Evolutionary conservation across 495 filamentous ascomycete genomes (phyloP), one percentile per base, ranked within the genome.

Genomic region (Monascus purpureus): DNA sequence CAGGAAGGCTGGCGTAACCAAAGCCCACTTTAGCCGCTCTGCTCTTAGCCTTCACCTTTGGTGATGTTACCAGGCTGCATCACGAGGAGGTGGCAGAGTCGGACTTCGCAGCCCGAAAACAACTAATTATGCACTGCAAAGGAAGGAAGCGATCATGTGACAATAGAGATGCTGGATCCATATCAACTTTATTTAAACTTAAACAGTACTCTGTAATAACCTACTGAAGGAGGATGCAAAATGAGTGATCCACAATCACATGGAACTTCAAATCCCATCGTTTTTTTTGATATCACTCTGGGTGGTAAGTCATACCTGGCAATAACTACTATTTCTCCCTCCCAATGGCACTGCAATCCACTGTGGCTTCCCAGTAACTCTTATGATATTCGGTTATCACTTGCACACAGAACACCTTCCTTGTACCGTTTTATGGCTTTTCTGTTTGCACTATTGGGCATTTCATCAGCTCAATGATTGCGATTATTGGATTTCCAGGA

Each of bases 261-360:
- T n/a, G n/a, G n/a, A n/a, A n/a, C n/a, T n/a, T n/a, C 43, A 11
- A 78, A 80, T 41, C 75, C 75, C 11, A 49, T 79, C 28, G 84
- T 93, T 29, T 97, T 97, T 57, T 93, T 97, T 50, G 90, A 97
- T 58, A 71, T 97, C 31, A 75, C 85, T 4, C 63, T 97, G 18
- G 85, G 82, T 56, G 86, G 88, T 92, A 67, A 55, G 70, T 58
- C n/a, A n/a, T n/a, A n/a, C n/a, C 32, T 42, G 6, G 25, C 27
- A 22, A 17, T 8, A 22, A 8, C 13, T 27, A 3, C 4, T 14
- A 17, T 11, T n/a, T n/a, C n/a, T 36, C 7, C 11, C 11, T 35
- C 23, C 37, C 8, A 6, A 20, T 29, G 14, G 15, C 17, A 20
- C 2, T 27, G 17, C 17, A n/a, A n/a, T 15, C 32, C 6, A 13